Base-by-base conservation (phyloP, 257 asterid genomes). In the Anisodus acutangulus region DNA sequence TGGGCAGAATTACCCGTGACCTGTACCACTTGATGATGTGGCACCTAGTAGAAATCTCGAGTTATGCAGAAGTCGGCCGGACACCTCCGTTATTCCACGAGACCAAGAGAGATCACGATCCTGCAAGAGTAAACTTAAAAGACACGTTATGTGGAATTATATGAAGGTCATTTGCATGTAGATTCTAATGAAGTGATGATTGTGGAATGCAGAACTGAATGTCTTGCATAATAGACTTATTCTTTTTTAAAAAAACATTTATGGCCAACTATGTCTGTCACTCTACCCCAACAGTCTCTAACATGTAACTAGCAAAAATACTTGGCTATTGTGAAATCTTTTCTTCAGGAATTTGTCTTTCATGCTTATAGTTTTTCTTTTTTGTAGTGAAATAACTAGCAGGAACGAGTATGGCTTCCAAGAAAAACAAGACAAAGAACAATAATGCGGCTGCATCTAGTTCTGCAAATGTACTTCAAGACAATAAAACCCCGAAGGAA, bases 361-460 rank as follows among this genome's bases (percentile, higher is more conserved):
- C 81, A 53, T 78, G 81, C 26, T 78, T 78, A 35, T 51, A 51
- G 49, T 53, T 53, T 53, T 53, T 59, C 26, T 16, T 69, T 9
- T 68, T 68, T 69, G n/a, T 26, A 9, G 19, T 31, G 26, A 53
- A 37, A 66, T 71, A 4, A 60, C 85, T 53, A 68, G 87, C 88
- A 57, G 71, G 82, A 85, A 80, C 80, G 82, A 82, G 57, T 69
- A 93, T 94, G 94, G 88, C 89, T 67, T 49, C 69, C 15, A 83
- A 81, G 82, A 87, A 76, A 72, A 88, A 86, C 39, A 72, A 85
- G 35, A 31, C 35, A 51, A 89, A 84, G 83, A 71, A 80, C 53
- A 78, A 37, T 71, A 16, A 15, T 74, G 83, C 83, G 45, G 83
- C 84, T 68, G 89, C 85, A 16, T 86, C 86, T 54, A 64, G 78